Percentiles rank a stretch among this genome's conserved stretches.
These are phyloP conservation scores for Penicillium sp. DNA, from an alignment of 2,329 filamentous ascomycete species.

Conservation along the genomic window DNA sequence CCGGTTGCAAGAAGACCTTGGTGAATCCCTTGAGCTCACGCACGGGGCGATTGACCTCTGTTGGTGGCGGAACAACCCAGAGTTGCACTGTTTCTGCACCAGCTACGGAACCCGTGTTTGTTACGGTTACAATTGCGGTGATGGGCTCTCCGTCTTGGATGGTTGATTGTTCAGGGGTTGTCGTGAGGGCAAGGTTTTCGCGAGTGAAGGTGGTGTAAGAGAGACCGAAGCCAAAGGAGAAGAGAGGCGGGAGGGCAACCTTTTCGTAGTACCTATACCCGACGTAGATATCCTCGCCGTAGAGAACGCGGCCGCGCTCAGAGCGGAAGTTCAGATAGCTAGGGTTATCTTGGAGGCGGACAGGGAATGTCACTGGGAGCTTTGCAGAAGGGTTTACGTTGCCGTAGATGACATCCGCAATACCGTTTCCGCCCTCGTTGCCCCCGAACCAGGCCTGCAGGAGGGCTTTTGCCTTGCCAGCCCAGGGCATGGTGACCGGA, in stretches of 20 bases:
- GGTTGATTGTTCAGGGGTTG: slow-evolving; percentile 31
- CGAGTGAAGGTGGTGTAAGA: slow-evolving; percentile 74
- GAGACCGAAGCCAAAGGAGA: slow-evolving; percentile 80
- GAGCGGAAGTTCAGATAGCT: slow-evolving; percentile 75
- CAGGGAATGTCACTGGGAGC: slow-evolving; percentile 74
- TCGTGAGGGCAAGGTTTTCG: slow-evolving; percentile 50
- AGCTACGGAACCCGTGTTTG: slow-evolving; percentile 59
- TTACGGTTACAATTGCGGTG: slow-evolving; percentile 52
- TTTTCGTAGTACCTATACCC: slow-evolving; percentile 83
- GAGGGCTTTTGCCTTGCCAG: slow-evolving; percentile 57
- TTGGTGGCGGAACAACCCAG: slow-evolving; percentile 54
- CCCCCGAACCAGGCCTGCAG: slow-evolving; percentile 85
- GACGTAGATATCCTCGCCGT: slow-evolving; percentile 80
- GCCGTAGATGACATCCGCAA: slow-evolving; percentile 78
- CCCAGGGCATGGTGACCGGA: slow-evolving; percentile 61
- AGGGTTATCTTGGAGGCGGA: slow-evolving; percentile 70
- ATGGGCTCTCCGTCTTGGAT: slow-evolving; percentile 55
- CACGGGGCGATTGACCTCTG: slow-evolving; percentile 59
- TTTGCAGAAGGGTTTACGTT: slow-evolving; percentile 76
- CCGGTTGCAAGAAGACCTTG: slow-evolving; percentile 67
- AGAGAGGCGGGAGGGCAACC: slow-evolving; percentile 67
- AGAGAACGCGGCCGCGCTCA: slow-evolving; percentile 73
- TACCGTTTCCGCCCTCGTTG: slow-evolving; percentile 82
- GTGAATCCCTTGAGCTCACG: slow-evolving; percentile 70
- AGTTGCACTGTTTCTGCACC: slow-evolving; percentile 62